Evolutionary conservation across 2,329 filamentous ascomycete genomes (phyloP).

Genomic region (Calonectria multiphialidica): DNA sequence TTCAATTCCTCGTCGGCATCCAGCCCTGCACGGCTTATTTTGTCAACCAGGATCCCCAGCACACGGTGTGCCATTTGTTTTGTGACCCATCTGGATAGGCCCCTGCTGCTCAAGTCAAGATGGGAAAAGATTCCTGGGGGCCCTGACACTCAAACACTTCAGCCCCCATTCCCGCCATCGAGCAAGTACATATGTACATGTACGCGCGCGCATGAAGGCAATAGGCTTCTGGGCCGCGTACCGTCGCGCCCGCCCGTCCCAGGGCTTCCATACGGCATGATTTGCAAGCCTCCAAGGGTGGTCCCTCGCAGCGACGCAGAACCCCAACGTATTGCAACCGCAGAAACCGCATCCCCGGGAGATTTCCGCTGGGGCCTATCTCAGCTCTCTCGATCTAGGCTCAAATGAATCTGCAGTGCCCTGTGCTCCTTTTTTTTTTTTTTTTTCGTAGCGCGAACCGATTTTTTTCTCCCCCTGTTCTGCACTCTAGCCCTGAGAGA

Average conservation of each 20-base stretch:
- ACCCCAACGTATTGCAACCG: background rate
- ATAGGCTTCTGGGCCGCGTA: background rate
- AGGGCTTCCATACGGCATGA: background rate
- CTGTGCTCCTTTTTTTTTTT: conserved; percentile 6
- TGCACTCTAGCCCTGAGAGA: background rate
- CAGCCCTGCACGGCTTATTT: no score
- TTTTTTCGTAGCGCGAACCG: background rate
- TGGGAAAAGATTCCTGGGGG: background rate
- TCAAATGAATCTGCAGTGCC: background rate
- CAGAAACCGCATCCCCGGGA: conserved; percentile 20
- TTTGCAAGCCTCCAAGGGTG: conserved; percentile 13
- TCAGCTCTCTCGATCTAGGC: conserved; percentile 15
- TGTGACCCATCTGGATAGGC: no score
- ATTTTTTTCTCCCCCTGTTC: background rate
- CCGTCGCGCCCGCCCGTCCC: background rate
- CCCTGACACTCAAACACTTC: background rate
- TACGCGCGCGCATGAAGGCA: background rate
- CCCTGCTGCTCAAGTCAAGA: background rate
- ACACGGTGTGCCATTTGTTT: no score
- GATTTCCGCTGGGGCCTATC: conserved; percentile 4
- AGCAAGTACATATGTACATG: background rate
- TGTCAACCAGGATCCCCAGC: no score
- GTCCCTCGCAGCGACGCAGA: background rate
- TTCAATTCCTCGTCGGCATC: no score
- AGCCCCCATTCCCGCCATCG: background rate